Evolutionary conservation across 228 moss, liverwort and hornwort species (phyloP).

Genomic region (Sphagnum fallax): DNA sequence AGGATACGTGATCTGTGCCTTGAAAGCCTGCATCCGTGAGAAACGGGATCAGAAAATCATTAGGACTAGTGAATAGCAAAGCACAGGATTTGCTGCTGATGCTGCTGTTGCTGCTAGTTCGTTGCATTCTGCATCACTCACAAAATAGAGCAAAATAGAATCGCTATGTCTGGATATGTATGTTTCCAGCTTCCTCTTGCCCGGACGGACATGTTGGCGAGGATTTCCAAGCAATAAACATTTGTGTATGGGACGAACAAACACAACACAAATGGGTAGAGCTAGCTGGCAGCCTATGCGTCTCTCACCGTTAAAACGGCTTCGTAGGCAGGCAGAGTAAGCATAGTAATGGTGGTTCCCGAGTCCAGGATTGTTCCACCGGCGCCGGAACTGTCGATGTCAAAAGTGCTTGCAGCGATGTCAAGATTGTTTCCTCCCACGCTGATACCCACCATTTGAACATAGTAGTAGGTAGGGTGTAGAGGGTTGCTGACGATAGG

Average conservation of each 20-base stretch:
- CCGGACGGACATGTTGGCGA: too few relatives aligned
- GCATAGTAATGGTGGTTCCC: constrained; percentile 65
- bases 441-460: constrained; percentile 35
- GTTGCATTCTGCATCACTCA: too few relatives aligned
- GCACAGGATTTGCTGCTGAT: too few relatives aligned
- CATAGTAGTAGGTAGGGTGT: constrained; percentile 51
- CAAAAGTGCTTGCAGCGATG: constrained; percentile 36
- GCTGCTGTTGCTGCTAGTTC: too few relatives aligned
- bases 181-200: too few relatives aligned
- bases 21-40: constrained; percentile 13
- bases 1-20: constrained; percentile 28
- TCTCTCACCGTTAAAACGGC: constrained; percentile 19
- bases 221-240: too few relatives aligned
- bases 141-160: too few relatives aligned
- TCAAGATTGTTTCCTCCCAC: constrained; percentile 33
- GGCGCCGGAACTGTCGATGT: constrained; percentile 31
- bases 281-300: neutral
- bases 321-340: constrained; percentile 30
- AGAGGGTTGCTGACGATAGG: constrained; percentile 30
- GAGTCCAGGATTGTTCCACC: constrained; percentile 75
- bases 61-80: too few relatives aligned
- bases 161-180: too few relatives aligned
- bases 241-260: too few relatives aligned
- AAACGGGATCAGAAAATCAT: constrained; percentile 8
- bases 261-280: too few relatives aligned